A percentile compares a stretch with the other conserved stretches of the same genome.
phyloP scores from a whole-genome alignment of 2,329 filamentous ascomycete genomes.

The Neoscytalidium dimidiatum region DNA sequence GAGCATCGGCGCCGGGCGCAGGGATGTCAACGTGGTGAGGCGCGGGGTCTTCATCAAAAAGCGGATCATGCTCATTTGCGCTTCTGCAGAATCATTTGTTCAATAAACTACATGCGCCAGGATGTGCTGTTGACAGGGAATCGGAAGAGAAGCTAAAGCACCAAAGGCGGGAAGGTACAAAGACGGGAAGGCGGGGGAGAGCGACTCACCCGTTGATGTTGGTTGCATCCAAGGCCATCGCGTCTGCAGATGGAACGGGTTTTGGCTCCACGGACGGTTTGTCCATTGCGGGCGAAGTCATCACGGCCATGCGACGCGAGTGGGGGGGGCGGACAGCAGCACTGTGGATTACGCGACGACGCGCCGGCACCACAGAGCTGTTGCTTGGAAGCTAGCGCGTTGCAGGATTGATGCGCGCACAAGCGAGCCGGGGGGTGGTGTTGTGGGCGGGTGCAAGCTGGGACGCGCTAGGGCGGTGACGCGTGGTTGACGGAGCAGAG shows the following conservation, averaged over 20 bases:
- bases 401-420: conserved; percentile 15
- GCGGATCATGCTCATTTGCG: conserved; percentile 29
- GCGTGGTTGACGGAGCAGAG: conserved; percentile 13
- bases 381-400: conserved; percentile 4
- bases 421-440: conserved; percentile 16
- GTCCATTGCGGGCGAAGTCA: conserved; percentile 40
- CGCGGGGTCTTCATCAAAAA: conserved; percentile 35
- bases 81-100: conserved; percentile 25
- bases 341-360: conserved; percentile 18
- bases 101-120: conserved; percentile 23
- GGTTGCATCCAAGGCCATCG: conserved; percentile 55
- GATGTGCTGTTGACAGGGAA: conserved; percentile 15
- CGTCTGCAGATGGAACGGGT: conserved; percentile 48
- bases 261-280: conserved; percentile 50
- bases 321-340: conserved; percentile 23
- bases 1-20: conserved; percentile 26
- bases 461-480: conserved; percentile 19
- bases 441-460: conserved; percentile 10
- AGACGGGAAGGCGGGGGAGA: conserved; percentile 25
- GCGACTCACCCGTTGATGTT: conserved; percentile 63
- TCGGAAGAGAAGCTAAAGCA: conserved; percentile 20
- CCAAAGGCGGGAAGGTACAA: conserved; percentile 4
- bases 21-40: conserved; percentile 24
- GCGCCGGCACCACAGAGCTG: conserved; percentile 19
- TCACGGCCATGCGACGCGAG: conserved; percentile 38